A percentile compares a stretch with the other conserved stretches of the same genome.
phyloP scores from a whole-genome alignment of 495 filamentous ascomycete species.

The Xylaria cubensis region DNA sequence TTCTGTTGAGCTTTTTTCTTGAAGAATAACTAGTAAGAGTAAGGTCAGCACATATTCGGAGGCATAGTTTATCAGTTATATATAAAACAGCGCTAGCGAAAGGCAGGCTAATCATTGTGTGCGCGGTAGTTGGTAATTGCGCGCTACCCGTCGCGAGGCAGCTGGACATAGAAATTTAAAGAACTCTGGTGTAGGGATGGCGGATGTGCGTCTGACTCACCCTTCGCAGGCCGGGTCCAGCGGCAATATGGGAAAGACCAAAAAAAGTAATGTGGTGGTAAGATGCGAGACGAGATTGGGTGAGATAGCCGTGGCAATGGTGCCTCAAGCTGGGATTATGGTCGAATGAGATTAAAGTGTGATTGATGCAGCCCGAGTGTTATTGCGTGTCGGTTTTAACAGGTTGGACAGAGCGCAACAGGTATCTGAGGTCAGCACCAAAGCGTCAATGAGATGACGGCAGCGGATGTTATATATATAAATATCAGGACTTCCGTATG shows the following conservation, averaged over 20 bases:
- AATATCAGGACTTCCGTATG: background rate
- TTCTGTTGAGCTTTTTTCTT: background rate
- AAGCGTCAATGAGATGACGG: conserved; percentile 43
- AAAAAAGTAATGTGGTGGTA: conserved; percentile 32
- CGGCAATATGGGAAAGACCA: conserved; percentile 40
- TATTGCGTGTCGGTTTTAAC: conserved; percentile 28
- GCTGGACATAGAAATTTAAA: conserved; percentile 29
- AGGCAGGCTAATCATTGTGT: background rate
- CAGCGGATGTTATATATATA: conserved; percentile 38
- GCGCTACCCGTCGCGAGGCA: conserved; percentile 31
- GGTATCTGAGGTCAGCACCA: conserved; percentile 48
- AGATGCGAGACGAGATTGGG: conserved; percentile 44
- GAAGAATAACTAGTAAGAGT: background rate
- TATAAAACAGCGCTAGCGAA: background rate
- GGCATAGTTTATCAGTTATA: background rate
- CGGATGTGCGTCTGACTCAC: conserved; percentile 52
- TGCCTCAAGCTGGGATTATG: conserved; percentile 41
- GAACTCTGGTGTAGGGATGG: conserved; percentile 28
- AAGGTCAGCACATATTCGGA: conserved; percentile 13
- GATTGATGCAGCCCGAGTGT: conserved; percentile 26
- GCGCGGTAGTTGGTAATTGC: background rate
- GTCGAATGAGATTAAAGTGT: conserved; percentile 44
- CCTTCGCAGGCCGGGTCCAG: conserved; percentile 41
- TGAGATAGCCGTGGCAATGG: conserved; percentile 43
- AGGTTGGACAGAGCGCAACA: conserved; percentile 36